Base-by-base conservation (phyloP, 768 basidiomycete genomes). In the Kwoniella dejecticola region DNA sequence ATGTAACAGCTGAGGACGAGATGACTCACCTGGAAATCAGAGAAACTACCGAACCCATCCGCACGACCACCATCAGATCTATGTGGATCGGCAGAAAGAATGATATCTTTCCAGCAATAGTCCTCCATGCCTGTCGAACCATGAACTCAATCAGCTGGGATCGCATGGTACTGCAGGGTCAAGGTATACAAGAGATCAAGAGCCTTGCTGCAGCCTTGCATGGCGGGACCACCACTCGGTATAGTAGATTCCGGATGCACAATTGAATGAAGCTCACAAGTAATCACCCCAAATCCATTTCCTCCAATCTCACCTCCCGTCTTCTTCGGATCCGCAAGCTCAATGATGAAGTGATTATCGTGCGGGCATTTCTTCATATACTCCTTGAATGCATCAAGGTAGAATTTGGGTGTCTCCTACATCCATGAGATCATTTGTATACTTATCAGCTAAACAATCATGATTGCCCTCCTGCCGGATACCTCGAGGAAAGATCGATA, bases 91-190 rank as follows among this genome's bases (percentile, higher is more conserved):
- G 69, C 53, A 33, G 63, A 64, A 10, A 75, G 69, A 11, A 62
- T 36, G 13, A 72, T 49, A 45, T 75, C 73, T 24, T 61, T 47
- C 73, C 73, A 75, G 59, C 73, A 75, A 33, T 53, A 57, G 48
- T 75, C 71, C 24, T 75, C 73, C 64, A 75, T 70, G 46, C 71
- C 71, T 73, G 29, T n/a, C n/a, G n/a, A n/a, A n/a, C n/a, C n/a
- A n/a, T n/a, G n/a, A n/a, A n/a, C n/a, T n/a, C n/a, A n/a, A n/a
- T n/a, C n/a, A n/a, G n/a, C n/a, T n/a, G n/a, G n/a, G n/a, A n/a
- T n/a, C n/a, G n/a, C n/a, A n/a, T n/a, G n/a, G n/a, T n/a, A n/a
- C n/a, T n/a, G n/a, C n/a, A n/a, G n/a, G n/a, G n/a, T n/a, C n/a
- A n/a, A n/a, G n/a, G 36, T 38, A 38, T 38, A 38, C 36, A 38